These are phyloP conservation scores for Selaginella tamariscina DNA, from an alignment of 75 land plant species.

Conservation along the genomic window DNA sequence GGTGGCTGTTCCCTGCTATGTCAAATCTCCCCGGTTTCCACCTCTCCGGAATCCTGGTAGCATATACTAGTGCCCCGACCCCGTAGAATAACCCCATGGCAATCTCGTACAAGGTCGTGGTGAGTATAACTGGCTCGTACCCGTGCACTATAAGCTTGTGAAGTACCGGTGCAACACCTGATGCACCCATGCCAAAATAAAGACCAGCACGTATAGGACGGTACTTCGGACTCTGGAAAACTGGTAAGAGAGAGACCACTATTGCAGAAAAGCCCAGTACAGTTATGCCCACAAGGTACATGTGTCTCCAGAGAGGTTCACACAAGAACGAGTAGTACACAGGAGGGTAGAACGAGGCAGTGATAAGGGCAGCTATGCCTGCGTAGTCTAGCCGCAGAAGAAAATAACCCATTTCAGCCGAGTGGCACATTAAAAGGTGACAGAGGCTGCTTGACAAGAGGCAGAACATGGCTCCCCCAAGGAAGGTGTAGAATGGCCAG, in stretches of 20 bases:
- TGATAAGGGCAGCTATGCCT: slow-evolving; percentile 73
- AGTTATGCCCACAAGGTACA: slow-evolving; percentile 64
- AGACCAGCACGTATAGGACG: slow-evolving; percentile 57
- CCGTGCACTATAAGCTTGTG: slow-evolving; percentile 63
- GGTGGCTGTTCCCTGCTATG: slow-evolving; percentile 93
- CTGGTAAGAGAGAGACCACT: slow-evolving; percentile 53
- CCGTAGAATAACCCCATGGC: slow-evolving; percentile 79
- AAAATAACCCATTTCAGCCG: slow-evolving; percentile 48
- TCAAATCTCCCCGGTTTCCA: slow-evolving; percentile 98
- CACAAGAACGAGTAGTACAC: slow-evolving; percentile 96
- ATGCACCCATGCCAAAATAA: slow-evolving; percentile 84
- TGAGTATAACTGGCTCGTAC: slow-evolving; percentile 50
- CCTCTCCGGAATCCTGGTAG: slow-evolving; percentile 75
- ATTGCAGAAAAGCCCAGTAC: slow-evolving; percentile 52
- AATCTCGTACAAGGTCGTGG: slow-evolving; percentile 62
- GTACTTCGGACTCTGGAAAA: slow-evolving; percentile 66
- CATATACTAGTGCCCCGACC: slow-evolving; percentile 79
- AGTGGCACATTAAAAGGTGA: slow-evolving; percentile 83
- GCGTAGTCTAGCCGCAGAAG: slow-evolving; percentile 84
- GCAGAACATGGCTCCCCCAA: slow-evolving; percentile 95
- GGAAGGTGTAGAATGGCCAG: slow-evolving; percentile 84
- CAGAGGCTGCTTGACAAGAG: slow-evolving; percentile 80
- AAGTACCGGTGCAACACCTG: slow-evolving; percentile 63
- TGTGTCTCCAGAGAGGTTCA: slow-evolving; percentile 57
- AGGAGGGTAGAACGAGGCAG: slow-evolving; percentile 91